Evolutionary conservation across 164 flowering plant species (phyloP).

Genomic region (Aristolochia contorta): DNA sequence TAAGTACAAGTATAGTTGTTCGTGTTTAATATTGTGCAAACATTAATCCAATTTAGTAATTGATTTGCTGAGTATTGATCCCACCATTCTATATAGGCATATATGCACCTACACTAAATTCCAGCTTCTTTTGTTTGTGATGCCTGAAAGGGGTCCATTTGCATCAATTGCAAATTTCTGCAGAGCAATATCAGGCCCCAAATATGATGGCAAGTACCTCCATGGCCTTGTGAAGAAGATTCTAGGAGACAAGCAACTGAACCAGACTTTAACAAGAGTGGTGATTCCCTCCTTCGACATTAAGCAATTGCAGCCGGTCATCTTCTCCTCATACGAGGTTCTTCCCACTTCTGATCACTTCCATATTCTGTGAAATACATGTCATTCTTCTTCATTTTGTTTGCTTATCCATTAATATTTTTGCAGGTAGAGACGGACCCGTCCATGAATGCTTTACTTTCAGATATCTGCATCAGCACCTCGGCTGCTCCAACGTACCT

Average conservation of each 20-base stretch:
- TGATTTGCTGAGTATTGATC: too few relatives aligned
- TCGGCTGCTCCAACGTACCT: constrained; percentile 36
- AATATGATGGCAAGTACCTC: constrained; percentile 16
- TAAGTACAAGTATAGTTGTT: not conserved
- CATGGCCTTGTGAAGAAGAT: constrained; percentile 3
- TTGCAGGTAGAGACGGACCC: constrained; percentile 16
- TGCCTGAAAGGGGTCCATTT: constrained; percentile 8
- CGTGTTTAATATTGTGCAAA: not conserved
- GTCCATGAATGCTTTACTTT: constrained; percentile 21
- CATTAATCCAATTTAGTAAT: too few relatives aligned
- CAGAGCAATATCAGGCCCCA: constrained; percentile 9
- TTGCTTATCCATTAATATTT: not conserved
- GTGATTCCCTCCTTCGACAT: constrained; percentile 22
- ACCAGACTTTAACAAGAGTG: constrained; percentile 16
- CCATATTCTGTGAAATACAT: too few relatives aligned
- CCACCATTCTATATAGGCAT: too few relatives aligned
- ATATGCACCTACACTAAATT: not conserved
- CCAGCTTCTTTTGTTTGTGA: too few relatives aligned
- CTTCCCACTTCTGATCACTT: too few relatives aligned
- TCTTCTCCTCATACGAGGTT: constrained; percentile 19
- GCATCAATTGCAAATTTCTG: not conserved
- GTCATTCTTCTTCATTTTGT: too few relatives aligned
- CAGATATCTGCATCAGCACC: constrained; percentile 30
- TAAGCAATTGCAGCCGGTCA: constrained; percentile 16
- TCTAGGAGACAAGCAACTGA: constrained; percentile 6